Conservation (phyloP, 163 green algal species). For the Scenedesmus sp. region DNA sequence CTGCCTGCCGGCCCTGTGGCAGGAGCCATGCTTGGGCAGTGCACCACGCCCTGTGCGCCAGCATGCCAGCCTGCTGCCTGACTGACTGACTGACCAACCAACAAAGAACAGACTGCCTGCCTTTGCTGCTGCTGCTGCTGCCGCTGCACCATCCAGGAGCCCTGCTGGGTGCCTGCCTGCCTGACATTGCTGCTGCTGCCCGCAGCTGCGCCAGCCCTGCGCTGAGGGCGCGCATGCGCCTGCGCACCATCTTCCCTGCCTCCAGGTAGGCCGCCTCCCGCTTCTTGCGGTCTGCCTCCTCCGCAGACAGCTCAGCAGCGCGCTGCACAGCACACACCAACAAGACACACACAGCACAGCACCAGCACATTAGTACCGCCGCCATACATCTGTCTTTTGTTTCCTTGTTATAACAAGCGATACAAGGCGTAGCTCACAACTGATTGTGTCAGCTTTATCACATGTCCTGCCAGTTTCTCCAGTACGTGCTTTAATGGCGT, state of each 20-base stretch:
- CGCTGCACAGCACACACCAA: constrained; percentile 65
- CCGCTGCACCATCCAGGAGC: too few relatives aligned
- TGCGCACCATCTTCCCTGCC: constrained; percentile 60
- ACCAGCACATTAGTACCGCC: neutral
- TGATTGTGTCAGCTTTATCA: too few relatives aligned
- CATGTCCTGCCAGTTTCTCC: too few relatives aligned
- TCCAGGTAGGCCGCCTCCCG: constrained; percentile 61
- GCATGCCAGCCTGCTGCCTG: too few relatives aligned
- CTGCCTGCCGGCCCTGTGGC: too few relatives aligned
- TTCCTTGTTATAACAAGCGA: neutral
- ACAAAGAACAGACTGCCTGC: too few relatives aligned
- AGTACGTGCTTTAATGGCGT: too few relatives aligned
- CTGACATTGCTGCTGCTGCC: neutral
- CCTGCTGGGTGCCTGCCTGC: neutral
- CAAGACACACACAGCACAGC: neutral
- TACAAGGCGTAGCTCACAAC: neutral
- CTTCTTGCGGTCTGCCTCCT: constrained; percentile 65
- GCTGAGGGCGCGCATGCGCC: neutral
- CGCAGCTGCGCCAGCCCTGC: neutral
- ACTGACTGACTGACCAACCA: neutral
- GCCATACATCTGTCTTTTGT: too few relatives aligned
- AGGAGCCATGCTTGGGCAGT: too few relatives aligned
- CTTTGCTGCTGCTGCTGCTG: neutral
- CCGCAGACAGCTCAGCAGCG: constrained; percentile 65
- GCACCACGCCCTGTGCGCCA: too few relatives aligned